Evolutionary conservation across 2,329 filamentous ascomycete genomes (phyloP).

Genomic region (Drechslerella coelobrocha): DNA sequence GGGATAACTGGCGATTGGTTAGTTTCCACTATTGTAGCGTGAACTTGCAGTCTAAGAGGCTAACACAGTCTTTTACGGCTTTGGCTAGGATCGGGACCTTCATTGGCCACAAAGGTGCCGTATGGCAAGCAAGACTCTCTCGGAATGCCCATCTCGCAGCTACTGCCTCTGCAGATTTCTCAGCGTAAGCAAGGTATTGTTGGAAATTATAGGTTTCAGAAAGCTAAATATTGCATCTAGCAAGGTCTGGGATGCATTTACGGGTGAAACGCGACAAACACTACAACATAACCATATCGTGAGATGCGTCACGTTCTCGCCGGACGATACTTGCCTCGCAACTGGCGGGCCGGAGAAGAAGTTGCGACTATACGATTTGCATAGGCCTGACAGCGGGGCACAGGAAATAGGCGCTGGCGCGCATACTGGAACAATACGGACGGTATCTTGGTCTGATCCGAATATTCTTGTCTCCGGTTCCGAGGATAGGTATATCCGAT

Average conservation of each 20-base stretch:
- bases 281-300: conserved; percentile 95
- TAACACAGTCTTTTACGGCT: conserved; percentile 18
- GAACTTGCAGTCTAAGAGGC: conserved; percentile 27
- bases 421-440: conserved; percentile 90
- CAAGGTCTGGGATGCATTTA: conserved; percentile 96
- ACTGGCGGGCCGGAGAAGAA: conserved; percentile 97
- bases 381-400: conserved; percentile 64
- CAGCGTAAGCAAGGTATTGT: conserved; percentile 68
- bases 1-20: conserved; percentile 94
- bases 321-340: conserved; percentile 82
- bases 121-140: conserved; percentile 93
- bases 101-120: conserved; percentile 95
- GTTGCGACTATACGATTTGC: conserved; percentile 86
- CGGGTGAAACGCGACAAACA: conserved; percentile 84
- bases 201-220: conserved; percentile 7
- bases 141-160: conserved; percentile 86
- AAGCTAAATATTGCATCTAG: conserved; percentile 62
- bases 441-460: conserved; percentile 92
- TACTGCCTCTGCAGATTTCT: conserved; percentile 95
- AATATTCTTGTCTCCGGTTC: conserved; percentile 90
- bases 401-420: conserved; percentile 88
- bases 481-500: conserved; percentile 87
- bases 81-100: conserved; percentile 83
- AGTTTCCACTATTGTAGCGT: conserved; percentile 51
- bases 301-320: conserved; percentile 86